phyloP scores from a whole-genome alignment of 352 stramenopile genomes.

The Globisporangium perplexum region DNA sequence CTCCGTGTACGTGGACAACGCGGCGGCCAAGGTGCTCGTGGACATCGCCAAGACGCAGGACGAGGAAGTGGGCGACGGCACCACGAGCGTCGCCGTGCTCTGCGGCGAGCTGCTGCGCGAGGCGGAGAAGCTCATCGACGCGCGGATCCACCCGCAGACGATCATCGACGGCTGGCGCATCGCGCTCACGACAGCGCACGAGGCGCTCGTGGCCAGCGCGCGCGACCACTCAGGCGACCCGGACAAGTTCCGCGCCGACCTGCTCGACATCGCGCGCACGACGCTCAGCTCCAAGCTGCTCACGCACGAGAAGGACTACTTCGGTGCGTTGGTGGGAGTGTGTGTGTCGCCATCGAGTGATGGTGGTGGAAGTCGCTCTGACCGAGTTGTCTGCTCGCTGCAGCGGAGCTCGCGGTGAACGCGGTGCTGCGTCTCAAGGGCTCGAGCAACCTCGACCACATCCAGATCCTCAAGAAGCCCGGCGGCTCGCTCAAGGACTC shows the following conservation, averaged over 20 bases:
- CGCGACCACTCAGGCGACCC: constrained; percentile 76
- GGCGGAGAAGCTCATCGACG: constrained; percentile 94
- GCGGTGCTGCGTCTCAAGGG: constrained; percentile 95
- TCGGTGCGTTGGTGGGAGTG: constrained; percentile 45
- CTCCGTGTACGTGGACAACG: constrained; percentile 97
- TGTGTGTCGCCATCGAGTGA: neutral
- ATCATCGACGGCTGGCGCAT: constrained; percentile 98
- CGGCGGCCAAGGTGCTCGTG: constrained; percentile 98
- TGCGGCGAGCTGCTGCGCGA: constrained; percentile 97
- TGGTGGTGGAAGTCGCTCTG: too few relatives aligned
- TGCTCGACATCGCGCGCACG: constrained; percentile 97
- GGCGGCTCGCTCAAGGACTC: constrained; percentile 95
- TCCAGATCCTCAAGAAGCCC: constrained; percentile 98
- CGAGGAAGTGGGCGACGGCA: constrained; percentile 98
- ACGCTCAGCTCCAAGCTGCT: constrained; percentile 98
- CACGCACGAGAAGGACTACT: constrained; percentile 98
- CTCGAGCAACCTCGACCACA: constrained; percentile 96
- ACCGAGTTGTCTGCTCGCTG: too few relatives aligned
- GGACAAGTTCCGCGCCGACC: constrained; percentile 91
- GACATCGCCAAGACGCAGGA: constrained; percentile 99
- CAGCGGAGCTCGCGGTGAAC: constrained; percentile 91
- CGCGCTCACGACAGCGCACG: constrained; percentile 85
- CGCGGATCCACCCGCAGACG: constrained; percentile 97
- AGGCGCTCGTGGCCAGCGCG: constrained; percentile 86
- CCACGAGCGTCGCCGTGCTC: constrained; percentile 95